phyloP scores from a whole-genome alignment of 1,284 basidiomycete genomes.

The Tilletia caries region DNA sequence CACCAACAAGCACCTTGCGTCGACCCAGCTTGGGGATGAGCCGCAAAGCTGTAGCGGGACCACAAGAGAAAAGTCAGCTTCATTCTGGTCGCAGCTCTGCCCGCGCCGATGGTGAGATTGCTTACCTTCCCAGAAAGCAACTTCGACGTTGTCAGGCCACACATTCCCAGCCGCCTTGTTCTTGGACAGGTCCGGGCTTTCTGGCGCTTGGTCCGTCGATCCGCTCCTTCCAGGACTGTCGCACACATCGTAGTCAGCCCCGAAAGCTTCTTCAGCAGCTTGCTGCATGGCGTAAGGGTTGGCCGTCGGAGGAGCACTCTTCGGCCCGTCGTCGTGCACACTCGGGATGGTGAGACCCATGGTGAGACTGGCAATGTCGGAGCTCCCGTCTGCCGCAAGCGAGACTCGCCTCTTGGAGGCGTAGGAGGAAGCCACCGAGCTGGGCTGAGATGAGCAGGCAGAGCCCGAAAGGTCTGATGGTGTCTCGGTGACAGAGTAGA shows the following conservation, averaged over 20 bases:
- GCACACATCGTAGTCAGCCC: not conserved
- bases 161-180: conserved; percentile 53
- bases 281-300: conserved; percentile 34
- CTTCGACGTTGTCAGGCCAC: conserved; percentile 56
- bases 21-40: conserved; percentile 57
- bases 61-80: not conserved
- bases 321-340: conserved; percentile 24
- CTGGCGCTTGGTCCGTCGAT: conserved; percentile 6
- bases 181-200: conserved; percentile 25
- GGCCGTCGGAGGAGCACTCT: conserved; percentile 31
- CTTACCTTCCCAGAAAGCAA: conserved; percentile 56
- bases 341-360: conserved; percentile 29
- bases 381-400: conserved; percentile 22
- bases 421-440: conserved; percentile 31
- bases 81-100: not conserved
- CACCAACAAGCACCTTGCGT: conserved; percentile 58
- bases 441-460: not conserved
- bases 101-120: not conserved
- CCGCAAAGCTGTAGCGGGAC: conserved; percentile 46
- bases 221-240: not conserved
- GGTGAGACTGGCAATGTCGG: conserved; percentile 36
- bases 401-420: conserved; percentile 27
- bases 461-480: conserved; percentile 5
- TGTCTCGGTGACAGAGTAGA: conserved; percentile 12
- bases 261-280: conserved; percentile 24